Conservation (phyloP, 805 yeast genomes). For the Candida ulmi region DNA sequence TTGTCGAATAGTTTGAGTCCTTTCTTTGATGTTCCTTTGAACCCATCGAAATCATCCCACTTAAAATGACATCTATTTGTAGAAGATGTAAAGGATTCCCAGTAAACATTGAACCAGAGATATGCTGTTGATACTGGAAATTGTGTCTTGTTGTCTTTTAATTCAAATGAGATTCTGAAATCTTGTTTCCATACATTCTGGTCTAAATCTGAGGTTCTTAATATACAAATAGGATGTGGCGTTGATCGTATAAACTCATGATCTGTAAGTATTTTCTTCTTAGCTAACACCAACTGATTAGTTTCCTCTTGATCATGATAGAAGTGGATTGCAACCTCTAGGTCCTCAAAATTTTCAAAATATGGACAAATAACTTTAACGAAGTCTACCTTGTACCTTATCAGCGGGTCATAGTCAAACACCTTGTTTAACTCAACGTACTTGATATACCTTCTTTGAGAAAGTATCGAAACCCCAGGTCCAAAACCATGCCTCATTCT, state of each 20-base stretch:
- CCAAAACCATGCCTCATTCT: slow-evolving; percentile 55
- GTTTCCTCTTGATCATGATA: slow-evolving; percentile 1
- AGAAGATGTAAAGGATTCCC: slow-evolving; percentile 29
- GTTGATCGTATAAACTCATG: background rate
- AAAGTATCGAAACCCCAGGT: slow-evolving; percentile 62
- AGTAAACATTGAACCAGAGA: slow-evolving; percentile 39
- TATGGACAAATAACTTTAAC: slow-evolving; percentile 6
- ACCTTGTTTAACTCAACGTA: slow-evolving; percentile 33
- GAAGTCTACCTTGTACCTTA: background rate
- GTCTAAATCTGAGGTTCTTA: no score
- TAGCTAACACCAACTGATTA: no score
- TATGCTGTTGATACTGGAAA: slow-evolving; percentile 20
- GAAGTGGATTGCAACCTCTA: background rate
- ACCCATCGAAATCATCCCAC: slow-evolving; percentile 64
- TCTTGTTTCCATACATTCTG: slow-evolving; percentile 9
- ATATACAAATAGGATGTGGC: background rate
- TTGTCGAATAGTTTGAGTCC: slow-evolving; percentile 51
- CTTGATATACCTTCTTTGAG: slow-evolving; percentile 61
- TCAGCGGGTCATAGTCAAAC: background rate
- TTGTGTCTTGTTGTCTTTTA: background rate
- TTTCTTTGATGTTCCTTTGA: slow-evolving; percentile 49
- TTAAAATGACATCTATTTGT: slow-evolving; percentile 3
- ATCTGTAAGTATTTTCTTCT: background rate
- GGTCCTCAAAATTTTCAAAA: background rate
- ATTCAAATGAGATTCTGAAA: slow-evolving; percentile 16